Conservation (phyloP, 176 grass and related monocot genomes). For the Oryza australiensis region DNA sequence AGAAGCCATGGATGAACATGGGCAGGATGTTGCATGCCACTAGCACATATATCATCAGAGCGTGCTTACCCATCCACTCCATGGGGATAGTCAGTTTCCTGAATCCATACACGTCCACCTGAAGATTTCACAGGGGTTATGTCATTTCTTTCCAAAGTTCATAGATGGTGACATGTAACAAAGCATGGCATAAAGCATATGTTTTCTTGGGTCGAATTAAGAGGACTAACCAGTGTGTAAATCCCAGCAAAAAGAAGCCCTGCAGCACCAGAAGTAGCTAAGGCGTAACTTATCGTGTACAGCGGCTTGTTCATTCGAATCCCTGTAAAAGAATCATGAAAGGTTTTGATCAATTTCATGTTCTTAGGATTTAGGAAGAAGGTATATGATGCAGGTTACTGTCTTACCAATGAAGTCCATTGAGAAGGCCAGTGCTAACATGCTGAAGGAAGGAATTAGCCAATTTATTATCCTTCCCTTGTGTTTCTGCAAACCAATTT, state of each 20-base stretch:
- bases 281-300: slow-evolving; percentile 67
- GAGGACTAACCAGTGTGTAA: slow-evolving; percentile 60
- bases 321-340: slow-evolving; percentile 39
- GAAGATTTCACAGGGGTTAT: slow-evolving; percentile 4
- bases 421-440: slow-evolving; percentile 57
- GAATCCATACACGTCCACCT: slow-evolving; percentile 75
- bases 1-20: slow-evolving; percentile 82
- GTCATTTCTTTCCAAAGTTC: background rate
- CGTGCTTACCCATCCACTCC: slow-evolving; percentile 77
- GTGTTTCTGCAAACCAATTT: slow-evolving; percentile 54
- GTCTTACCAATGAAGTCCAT: slow-evolving; percentile 62
- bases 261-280: slow-evolving; percentile 58
- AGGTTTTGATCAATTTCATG: slow-evolving; percentile 3
- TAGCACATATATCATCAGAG: slow-evolving; percentile 73
- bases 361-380: background rate
- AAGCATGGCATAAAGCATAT: background rate
- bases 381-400: background rate
- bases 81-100: slow-evolving; percentile 48
- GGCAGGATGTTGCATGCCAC: slow-evolving; percentile 82
- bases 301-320: slow-evolving; percentile 67
- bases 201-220: background rate
- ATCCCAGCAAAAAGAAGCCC: slow-evolving; percentile 68
- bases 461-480: slow-evolving; percentile 54
- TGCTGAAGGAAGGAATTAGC: slow-evolving; percentile 55
- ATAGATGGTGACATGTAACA: background rate